Base-by-base conservation (phyloP, 257 asterid species). In the Perilla frutescens region DNA sequence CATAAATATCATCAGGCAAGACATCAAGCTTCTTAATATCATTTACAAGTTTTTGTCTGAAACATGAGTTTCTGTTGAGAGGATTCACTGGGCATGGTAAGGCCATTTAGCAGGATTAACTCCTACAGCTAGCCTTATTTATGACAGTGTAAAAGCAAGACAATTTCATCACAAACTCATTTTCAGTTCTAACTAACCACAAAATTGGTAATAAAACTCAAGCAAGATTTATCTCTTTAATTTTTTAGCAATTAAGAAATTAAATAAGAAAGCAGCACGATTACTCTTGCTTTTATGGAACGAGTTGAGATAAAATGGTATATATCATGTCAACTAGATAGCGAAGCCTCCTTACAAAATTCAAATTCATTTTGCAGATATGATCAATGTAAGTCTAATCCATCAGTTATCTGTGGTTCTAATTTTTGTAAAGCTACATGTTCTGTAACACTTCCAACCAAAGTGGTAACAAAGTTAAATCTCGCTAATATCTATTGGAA, bases 211-310 rank as follows among this genome's bases (percentile, higher is more conserved):
- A 64, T 53, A 73, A 49, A 75, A 57, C 50, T 49, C 60, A 48
- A 61, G 79, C 61, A 66, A 66, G 54, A 68, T 20, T 51, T 66
- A 61, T 20, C 26, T 20, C 1, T 20, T 20, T 20, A 20, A 20
- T 20, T 20, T 20, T 20, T 20, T 20, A 3, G 34, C 7, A 41
- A 58, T 4, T 3, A 67, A 20, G 55, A 70, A 9, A 7, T 49
- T n/a, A 8, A 12, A 50, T 3, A 71, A 43, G 59, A 64, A 80
- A 76, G 81, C 87, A 80, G 62, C 90, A 88, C 91, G n/a, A 3
- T 2, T 39, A 7, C 3, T 90, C 0, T 90, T n/a, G 96, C 93
- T 90, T 88, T 93, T 40, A 87, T 90, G 96, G 94, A 90, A 88
- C 90, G 92, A 90, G 92, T 82, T 75, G 48, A 62, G 55, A 80